Conservation (phyloP, 257 asterid species). For the Gentiana macrophylla region DNA sequence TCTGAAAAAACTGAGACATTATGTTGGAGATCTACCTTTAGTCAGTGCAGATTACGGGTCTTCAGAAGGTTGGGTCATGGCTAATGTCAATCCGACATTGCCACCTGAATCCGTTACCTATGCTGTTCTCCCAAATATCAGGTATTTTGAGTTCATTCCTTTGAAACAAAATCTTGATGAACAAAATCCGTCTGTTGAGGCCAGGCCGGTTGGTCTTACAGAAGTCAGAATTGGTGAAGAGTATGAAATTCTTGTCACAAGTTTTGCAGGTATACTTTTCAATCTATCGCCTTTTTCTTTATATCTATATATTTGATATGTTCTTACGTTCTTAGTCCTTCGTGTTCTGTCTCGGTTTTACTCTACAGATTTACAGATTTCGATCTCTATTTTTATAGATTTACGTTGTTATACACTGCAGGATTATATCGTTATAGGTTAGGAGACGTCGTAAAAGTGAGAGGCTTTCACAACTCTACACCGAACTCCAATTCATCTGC, state of each 20-base stretch:
- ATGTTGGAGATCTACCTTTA: conserved; percentile 67
- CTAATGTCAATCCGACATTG: conserved; percentile 57
- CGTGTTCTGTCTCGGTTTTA: no score
- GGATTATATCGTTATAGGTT: no score
- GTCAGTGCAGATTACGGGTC: conserved; percentile 88
- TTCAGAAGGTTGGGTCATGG: conserved; percentile 95
- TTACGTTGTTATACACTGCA: no score
- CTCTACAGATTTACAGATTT: no score
- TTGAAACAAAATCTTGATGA: conserved; percentile 31
- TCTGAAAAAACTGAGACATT: conserved; percentile 68
- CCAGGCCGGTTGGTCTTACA: conserved; percentile 50
- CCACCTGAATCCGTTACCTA: conserved; percentile 70
- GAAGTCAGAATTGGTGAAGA: conserved; percentile 68
- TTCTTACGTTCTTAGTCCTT: no score
- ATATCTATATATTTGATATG: no score
- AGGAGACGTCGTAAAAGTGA: no score
- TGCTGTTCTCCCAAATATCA: conserved; percentile 77
- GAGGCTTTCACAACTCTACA: no score
- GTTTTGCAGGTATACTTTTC: conserved; percentile 56
- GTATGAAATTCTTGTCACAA: conserved; percentile 75
- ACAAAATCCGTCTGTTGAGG: conserved; percentile 4
- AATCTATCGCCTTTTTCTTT: no score
- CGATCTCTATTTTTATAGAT: no score
- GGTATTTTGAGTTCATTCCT: conserved; percentile 81
- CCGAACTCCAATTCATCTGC: no score